Conservation (phyloP, 805 yeast species). For the Saturnispora zaruensis region DNA sequence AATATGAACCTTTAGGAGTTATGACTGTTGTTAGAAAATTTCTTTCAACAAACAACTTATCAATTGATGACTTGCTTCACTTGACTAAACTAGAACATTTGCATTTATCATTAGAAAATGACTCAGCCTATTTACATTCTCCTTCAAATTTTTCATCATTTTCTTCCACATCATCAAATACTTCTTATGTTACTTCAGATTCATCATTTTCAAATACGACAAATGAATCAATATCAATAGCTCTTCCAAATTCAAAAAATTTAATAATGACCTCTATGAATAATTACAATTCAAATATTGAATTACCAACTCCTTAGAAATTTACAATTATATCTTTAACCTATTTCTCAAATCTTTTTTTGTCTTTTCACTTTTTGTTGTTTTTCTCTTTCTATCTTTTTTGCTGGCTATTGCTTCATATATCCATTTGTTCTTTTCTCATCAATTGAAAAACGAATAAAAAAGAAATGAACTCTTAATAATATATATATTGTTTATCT, state of each 20-base stretch:
- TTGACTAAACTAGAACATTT: not conserved
- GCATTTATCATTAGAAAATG: slow-evolving; percentile 10
- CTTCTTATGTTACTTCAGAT: slow-evolving; percentile 22
- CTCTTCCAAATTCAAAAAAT: not conserved
- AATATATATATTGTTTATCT: not conserved
- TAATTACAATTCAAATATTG: not conserved
- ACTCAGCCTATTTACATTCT: not conserved
- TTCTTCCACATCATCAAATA: slow-evolving; percentile 26
- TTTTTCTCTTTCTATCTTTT: not conserved
- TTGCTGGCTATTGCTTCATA: not conserved
- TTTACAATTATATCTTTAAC: not conserved
- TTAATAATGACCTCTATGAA: not conserved
- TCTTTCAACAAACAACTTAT: slow-evolving; percentile 2
- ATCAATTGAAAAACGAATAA: not conserved
- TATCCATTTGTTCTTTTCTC: not conserved
- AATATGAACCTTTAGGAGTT: slow-evolving; percentile 45
- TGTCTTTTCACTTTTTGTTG: not conserved
- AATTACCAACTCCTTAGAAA: not conserved
- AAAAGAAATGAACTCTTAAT: not conserved
- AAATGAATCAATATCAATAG: not conserved
- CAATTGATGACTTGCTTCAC: not conserved
- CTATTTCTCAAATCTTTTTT: too few species aligned
- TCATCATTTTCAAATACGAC: not conserved
- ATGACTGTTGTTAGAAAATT: slow-evolving; percentile 35
- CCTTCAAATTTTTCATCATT: slow-evolving; percentile 29